Evolutionary conservation across 202 grass and related monocot species (phyloP).

Genomic region (Setaria viridis): DNA sequence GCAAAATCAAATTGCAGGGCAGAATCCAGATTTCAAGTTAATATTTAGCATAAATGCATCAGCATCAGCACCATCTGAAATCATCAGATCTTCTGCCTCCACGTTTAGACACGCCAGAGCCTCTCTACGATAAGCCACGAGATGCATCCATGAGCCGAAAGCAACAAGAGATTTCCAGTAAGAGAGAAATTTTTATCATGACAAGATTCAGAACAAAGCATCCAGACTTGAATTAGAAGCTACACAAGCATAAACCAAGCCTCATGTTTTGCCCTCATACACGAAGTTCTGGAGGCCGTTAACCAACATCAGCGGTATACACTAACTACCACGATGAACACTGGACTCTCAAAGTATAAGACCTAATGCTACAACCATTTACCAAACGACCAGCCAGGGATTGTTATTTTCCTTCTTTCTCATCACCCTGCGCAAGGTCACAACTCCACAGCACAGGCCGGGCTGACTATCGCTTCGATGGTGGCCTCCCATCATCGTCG

Average conservation of each 20-base stretch:
- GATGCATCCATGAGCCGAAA: not conserved
- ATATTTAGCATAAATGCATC: not conserved
- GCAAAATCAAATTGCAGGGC: no score
- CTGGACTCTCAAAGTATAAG: constrained; percentile 38
- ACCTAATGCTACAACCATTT: constrained; percentile 60
- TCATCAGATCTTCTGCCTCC: no score
- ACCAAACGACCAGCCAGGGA: constrained; percentile 33
- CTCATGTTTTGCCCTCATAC: constrained; percentile 1
- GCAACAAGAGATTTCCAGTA: not conserved
- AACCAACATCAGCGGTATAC: constrained; percentile 55
- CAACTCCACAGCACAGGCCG: not conserved
- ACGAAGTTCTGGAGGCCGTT: constrained; percentile 4
- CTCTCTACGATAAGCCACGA: no score
- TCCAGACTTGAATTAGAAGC: constrained; percentile 35
- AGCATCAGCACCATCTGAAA: not conserved
- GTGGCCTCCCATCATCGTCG: constrained; percentile 26
- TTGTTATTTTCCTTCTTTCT: constrained; percentile 30
- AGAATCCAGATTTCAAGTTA: no score
- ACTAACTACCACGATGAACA: constrained; percentile 45
- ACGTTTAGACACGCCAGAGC: no score
- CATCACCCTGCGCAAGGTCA: constrained; percentile 8
- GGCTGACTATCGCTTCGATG: constrained; percentile 61
- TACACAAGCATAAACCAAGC: constrained; percentile 50
- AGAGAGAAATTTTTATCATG: no score
- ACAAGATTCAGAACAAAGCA: constrained; percentile 31